Base-by-base conservation (phyloP, 768 basidiomycete genomes). In the Tulasnella sp. region DNA sequence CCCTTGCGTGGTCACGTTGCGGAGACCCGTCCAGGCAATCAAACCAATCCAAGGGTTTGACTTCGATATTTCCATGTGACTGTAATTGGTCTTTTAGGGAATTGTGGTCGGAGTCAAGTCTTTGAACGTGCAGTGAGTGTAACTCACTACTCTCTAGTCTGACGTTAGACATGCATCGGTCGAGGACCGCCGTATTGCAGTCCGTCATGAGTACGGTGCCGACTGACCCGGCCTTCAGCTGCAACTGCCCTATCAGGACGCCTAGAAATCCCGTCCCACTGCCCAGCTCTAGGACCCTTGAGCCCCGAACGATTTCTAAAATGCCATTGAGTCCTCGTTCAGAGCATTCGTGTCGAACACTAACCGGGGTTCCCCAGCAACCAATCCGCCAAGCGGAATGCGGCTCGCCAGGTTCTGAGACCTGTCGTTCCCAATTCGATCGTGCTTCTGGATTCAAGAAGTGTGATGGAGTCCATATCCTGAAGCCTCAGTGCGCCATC, bases 341-440 rank as follows among this genome's bases (percentile, higher is more conserved):
- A 19, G 12, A 8, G 6, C 34, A 6, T n/a, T 23, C n/a, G n/a
- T n/a, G n/a, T n/a, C 23, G 27, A 41, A 49, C 21, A 23, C 48
- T n/a, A 19, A 84, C 85, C 75, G 66, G 79, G 70, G 63, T 82
- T 71, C 8, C 63, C 59, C 17, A 79, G 74, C 19, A 89, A 69
- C 63, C 79, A 81, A 46, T 81, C 75, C 0, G 80, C 78, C 21
- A 89, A 71, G 31, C 77, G 69, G 41, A 83, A 75, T 62, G 84
- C 82, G 4, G 87, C 84, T 27, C 74, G 71, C 86, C 87, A 90
- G 6, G 86, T 89, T 54, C 83, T 74, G 48, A 89, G 68, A 11
- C 87, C 86, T 1, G 86, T 88, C 0, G 85, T 88, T 0, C 87
- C 86, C 39, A 72, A 71, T 66, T 87, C 85, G 25, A 87, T 80